Evolutionary conservation across 2,329 filamentous ascomycete genomes (phyloP).

Genomic region (Xylaria hypoxylon): DNA sequence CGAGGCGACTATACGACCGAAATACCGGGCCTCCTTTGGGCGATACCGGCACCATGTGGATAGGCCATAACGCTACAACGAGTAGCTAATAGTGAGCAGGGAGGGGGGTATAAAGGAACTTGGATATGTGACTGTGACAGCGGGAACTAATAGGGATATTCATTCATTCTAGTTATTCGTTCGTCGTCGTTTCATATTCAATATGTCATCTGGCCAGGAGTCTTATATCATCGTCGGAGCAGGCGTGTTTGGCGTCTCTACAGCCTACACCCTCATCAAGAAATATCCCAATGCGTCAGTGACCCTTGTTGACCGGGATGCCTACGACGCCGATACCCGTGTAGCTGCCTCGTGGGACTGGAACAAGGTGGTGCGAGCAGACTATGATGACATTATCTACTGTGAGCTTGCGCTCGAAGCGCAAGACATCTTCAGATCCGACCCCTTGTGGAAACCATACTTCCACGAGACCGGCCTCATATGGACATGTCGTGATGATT

Average conservation of each 20-base stretch:
- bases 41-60: slow-evolving; percentile 30
- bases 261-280: slow-evolving; percentile 71
- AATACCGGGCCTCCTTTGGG: slow-evolving; percentile 21
- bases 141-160: background rate
- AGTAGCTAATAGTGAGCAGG: background rate
- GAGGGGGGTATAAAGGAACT: slow-evolving; percentile 9
- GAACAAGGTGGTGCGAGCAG: slow-evolving; percentile 78
- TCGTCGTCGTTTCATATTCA: slow-evolving; percentile 13
- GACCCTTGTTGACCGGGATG: slow-evolving; percentile 69
- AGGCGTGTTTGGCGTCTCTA: slow-evolving; percentile 75
- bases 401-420: slow-evolving; percentile 74
- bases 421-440: slow-evolving; percentile 63
- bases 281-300: slow-evolving; percentile 63
- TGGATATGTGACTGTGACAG: background rate
- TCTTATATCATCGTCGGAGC: slow-evolving; percentile 72
- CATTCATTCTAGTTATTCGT: background rate
- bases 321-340: slow-evolving; percentile 58
- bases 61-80: background rate
- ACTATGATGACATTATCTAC: slow-evolving; percentile 75
- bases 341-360: slow-evolving; percentile 77
- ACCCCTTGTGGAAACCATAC: slow-evolving; percentile 57
- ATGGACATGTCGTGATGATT: slow-evolving; percentile 50
- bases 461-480: slow-evolving; percentile 40
- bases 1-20: slow-evolving; percentile 18
- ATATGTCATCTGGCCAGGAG: slow-evolving; percentile 29